Evolutionary conservation across 2,329 filamentous ascomycete genomes (phyloP).

Genomic region (Venturia aucupariae): DNA sequence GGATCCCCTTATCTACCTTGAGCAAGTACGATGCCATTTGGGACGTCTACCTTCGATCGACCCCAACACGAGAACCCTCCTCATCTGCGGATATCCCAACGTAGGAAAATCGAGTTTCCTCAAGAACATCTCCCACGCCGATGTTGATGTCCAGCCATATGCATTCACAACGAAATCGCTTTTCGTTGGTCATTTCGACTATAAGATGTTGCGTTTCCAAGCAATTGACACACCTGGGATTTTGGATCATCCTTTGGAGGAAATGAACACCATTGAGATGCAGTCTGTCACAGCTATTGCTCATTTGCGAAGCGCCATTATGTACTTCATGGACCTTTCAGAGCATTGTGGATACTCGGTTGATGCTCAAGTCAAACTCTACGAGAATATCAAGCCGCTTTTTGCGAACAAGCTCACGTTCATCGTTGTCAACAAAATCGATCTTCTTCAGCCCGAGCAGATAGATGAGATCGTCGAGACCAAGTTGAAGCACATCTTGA

Average conservation of each 20-base stretch:
- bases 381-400: conserved; percentile 91
- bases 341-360: conserved; percentile 96
- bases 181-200: conserved; percentile 96
- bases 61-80: conserved; percentile 87
- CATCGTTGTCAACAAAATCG: conserved; percentile 97
- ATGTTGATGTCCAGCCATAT: conserved; percentile 95
- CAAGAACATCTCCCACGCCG: conserved; percentile 81
- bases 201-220: conserved; percentile 81
- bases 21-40: conserved; percentile 93
- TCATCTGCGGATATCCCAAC: conserved; percentile 97
- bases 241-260: conserved; percentile 90
- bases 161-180: conserved; percentile 97
- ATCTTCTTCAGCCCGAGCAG: conserved; percentile 80
- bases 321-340: conserved; percentile 97
- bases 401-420: conserved; percentile 98
- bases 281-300: conserved; percentile 97
- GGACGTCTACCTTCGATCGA: conserved; percentile 98
- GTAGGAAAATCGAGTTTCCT: conserved; percentile 96
- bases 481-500: conserved; percentile 69
- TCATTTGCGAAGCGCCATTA: conserved; percentile 85
- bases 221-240: conserved; percentile 99
- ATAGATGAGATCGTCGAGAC: conserved; percentile 69
- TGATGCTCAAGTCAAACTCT: conserved; percentile 83
- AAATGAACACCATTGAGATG: conserved; percentile 99
- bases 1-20: conserved; percentile 88